phyloP scores from a whole-genome alignment of 768 basidiomycete species.

The Holtermannia corniformis region DNA sequence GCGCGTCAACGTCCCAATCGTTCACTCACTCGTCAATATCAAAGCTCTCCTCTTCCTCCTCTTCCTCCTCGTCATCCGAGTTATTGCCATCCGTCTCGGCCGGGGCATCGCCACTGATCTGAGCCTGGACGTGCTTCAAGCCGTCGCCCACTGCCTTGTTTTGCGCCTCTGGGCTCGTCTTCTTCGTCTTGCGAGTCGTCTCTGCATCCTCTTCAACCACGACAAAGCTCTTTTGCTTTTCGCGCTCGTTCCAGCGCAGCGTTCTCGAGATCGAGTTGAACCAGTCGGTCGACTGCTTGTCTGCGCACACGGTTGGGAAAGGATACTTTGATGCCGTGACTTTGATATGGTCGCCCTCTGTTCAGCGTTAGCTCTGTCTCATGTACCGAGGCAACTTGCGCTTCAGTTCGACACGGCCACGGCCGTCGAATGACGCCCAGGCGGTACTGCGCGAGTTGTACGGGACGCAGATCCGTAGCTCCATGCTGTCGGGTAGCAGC shows the following conservation, averaged over 20 bases:
- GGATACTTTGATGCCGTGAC: slow-evolving; percentile 94
- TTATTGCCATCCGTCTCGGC: slow-evolving; percentile 23
- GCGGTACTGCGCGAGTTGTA: slow-evolving; percentile 97
- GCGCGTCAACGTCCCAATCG: background rate
- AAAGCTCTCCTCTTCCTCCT: slow-evolving; percentile 58
- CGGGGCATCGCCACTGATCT: background rate
- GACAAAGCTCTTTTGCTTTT: slow-evolving; percentile 96
- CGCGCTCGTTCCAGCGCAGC: slow-evolving; percentile 97
- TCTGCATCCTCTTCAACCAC: slow-evolving; percentile 81
- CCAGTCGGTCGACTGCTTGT: slow-evolving; percentile 98
- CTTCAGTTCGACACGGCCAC: slow-evolving; percentile 88
- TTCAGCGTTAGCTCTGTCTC: background rate
- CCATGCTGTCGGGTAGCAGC: slow-evolving; percentile 97
- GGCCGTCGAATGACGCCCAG: slow-evolving; percentile 97
- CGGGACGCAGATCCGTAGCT: slow-evolving; percentile 94
- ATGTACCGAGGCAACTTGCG: slow-evolving; percentile 51
- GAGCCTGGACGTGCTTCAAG: background rate
- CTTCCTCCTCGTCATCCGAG: slow-evolving; percentile 44
- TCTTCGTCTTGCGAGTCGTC: slow-evolving; percentile 35
- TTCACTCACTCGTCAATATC: slow-evolving; percentile 72
- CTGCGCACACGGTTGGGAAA: slow-evolving; percentile 95
- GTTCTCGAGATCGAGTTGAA: slow-evolving; percentile 95
- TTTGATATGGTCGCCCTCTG: slow-evolving; percentile 99
- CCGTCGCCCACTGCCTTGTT: slow-evolving; percentile 9
- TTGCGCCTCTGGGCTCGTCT: slow-evolving; percentile 9